Conservation (phyloP, 202 grass and related monocot species). For the Elaeis oleifera region DNA sequence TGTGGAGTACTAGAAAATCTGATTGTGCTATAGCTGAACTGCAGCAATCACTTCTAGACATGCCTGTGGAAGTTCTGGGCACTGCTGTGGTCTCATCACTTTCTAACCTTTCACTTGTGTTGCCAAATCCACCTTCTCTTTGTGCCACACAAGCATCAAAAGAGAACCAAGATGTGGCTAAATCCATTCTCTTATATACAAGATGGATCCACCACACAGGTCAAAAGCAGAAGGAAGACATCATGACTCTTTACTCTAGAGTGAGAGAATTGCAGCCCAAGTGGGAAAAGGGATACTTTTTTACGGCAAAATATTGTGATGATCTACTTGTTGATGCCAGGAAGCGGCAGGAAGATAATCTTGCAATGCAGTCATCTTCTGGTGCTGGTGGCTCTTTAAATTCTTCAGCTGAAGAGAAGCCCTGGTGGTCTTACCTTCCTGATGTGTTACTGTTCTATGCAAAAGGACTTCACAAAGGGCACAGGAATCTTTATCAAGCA, state of each 20-base stretch:
- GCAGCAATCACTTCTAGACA: conserved; percentile 82
- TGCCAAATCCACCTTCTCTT: conserved; percentile 65
- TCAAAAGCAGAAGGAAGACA: conserved; percentile 87
- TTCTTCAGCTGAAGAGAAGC: conserved; percentile 51
- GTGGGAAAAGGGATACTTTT: conserved; percentile 96
- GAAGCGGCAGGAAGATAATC: conserved; percentile 82
- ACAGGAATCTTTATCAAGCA: conserved; percentile 93
- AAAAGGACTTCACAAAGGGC: conserved; percentile 80
- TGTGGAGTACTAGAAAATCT: conserved; percentile 82
- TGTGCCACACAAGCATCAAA: conserved; percentile 59
- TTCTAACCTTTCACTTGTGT: conserved; percentile 73
- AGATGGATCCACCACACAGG: conserved; percentile 98
- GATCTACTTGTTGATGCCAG: conserved; percentile 95
- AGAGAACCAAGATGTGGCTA: conserved; percentile 77
- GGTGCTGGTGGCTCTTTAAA: conserved; percentile 37
- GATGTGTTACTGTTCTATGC: conserved; percentile 63
- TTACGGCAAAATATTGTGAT: conserved; percentile 86
- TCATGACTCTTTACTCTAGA: conserved; percentile 66
- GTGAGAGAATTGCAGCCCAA: conserved; percentile 79
- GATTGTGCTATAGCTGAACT: conserved; percentile 94
- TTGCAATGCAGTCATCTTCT: conserved; percentile 29
- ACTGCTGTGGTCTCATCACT: conserved; percentile 57
- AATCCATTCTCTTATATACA: conserved; percentile 92
- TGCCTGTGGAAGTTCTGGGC: conserved; percentile 68
- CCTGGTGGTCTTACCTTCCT: conserved; percentile 64